Conservation (phyloP, 495 filamentous ascomycete genomes). For the Penicillium parvum region DNA sequence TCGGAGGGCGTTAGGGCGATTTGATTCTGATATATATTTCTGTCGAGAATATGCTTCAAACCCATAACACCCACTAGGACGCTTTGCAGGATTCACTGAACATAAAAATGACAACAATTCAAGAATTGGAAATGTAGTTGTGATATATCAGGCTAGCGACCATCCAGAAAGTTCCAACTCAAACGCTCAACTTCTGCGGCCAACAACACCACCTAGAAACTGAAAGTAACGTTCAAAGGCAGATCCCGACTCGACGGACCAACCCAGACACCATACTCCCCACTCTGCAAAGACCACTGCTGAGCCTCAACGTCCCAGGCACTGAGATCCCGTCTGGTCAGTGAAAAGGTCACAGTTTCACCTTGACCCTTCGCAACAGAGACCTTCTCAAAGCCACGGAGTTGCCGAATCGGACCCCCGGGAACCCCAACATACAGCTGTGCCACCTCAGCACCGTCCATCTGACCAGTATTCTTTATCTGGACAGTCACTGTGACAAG, state of each 20-base stretch:
- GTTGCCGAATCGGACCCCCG: slow-evolving; percentile 48
- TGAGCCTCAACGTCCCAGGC: slow-evolving; percentile 60
- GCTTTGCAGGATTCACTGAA: too few relatives aligned
- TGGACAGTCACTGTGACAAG: slow-evolving; percentile 46
- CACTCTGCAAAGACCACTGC: slow-evolving; percentile 51
- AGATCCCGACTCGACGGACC: slow-evolving; percentile 45
- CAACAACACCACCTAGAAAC: too few relatives aligned
- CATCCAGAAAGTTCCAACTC: too few relatives aligned
- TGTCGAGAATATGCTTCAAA: too few relatives aligned
- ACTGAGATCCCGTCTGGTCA: slow-evolving; percentile 63
- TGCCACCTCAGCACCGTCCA: slow-evolving; percentile 52
- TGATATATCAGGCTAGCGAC: too few relatives aligned
- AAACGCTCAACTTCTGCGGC: too few relatives aligned
- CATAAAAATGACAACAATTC: too few relatives aligned
- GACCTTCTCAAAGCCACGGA: slow-evolving; percentile 66
- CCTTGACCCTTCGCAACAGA: slow-evolving; percentile 37
- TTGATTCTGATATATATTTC: too few relatives aligned
- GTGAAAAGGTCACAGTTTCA: slow-evolving; percentile 44
- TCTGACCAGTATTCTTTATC: slow-evolving; percentile 50
- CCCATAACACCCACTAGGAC: too few relatives aligned
- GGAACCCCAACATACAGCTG: slow-evolving; percentile 53
- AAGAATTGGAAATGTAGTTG: too few relatives aligned
- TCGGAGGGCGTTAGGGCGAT: too few relatives aligned
- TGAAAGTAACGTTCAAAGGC: background rate
- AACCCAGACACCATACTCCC: slow-evolving; percentile 48